phyloP scores from a whole-genome alignment of 2,329 filamentous ascomycete species.

The Myriosclerotinia scirpicola region DNA sequence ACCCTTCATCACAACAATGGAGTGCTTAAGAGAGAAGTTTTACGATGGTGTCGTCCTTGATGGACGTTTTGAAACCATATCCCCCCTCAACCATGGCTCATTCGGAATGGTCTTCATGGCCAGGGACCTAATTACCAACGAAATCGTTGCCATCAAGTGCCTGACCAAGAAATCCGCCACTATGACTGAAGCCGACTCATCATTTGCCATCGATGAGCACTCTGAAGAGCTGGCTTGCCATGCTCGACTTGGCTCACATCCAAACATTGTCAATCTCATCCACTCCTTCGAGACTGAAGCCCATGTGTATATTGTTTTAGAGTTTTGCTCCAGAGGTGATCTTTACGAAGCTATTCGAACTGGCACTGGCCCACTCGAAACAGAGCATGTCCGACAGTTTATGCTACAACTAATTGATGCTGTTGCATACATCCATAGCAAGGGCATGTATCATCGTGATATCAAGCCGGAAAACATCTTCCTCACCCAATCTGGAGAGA shows the following conservation, averaged over 20 bases:
- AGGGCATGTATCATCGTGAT: constrained; percentile 92
- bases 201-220: constrained; percentile 75
- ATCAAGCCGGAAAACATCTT: constrained; percentile 99
- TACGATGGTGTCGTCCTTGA: constrained; percentile 76
- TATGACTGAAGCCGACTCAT: constrained; percentile 49
- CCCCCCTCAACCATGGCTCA: constrained; percentile 95
- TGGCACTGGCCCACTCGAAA: constrained; percentile 84
- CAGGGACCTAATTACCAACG: constrained; percentile 71
- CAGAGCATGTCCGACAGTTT: constrained; percentile 93
- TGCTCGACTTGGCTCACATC: constrained; percentile 72
- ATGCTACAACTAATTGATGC: constrained; percentile 93
- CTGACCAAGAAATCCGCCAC: constrained; percentile 76
- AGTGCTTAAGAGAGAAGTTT: constrained; percentile 84
- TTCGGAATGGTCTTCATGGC: constrained; percentile 99
- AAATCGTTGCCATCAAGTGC: constrained; percentile 93
- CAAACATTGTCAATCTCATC: constrained; percentile 91
- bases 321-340: constrained; percentile 94
- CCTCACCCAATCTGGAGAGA: constrained; percentile 75
- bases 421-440: constrained; percentile 85
- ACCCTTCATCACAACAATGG: constrained; percentile 54
- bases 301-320: constrained; percentile 88
- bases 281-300: constrained; percentile 89
- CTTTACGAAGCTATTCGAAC: constrained; percentile 95
- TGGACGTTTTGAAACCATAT: constrained; percentile 86
- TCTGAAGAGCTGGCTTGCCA: constrained; percentile 82